Base-by-base conservation (phyloP, 2,329 filamentous ascomycete species). In the Aspergillus oerlinghausenensis region DNA sequence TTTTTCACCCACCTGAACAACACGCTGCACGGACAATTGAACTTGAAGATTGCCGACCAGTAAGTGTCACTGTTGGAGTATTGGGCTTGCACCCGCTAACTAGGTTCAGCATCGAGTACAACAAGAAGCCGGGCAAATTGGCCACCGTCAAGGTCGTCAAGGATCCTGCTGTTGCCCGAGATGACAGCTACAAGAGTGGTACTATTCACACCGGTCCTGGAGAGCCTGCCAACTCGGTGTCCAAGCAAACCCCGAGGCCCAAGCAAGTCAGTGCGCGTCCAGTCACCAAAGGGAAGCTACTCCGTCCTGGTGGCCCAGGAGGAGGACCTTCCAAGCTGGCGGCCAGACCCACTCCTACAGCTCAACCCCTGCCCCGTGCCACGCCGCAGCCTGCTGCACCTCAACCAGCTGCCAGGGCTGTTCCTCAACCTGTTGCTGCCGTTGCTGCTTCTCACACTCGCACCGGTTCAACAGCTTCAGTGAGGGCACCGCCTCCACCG, bases 101-200 rank as follows among this genome's bases (percentile, higher is more conserved):
- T 21, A 48, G 23, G 11, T 26, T 38, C 54, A 82, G 77, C 4
- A 92, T 99, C 65, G 90, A 96, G 71, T 99, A 96, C 75, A 92
- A 93, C 70, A 99, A 97, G 82, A 99, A 99, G 76, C 94, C 94
- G 1, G 90, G 90, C 55, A 99, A 99, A 78, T 83, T 90, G 73
- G 89, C 93, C 54, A 77, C 86, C 5, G 89, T 99, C 69, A 97
- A 97, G 78, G 90, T 90, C 8, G 70, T 96, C 59, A 96, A 96
- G 76, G 94, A 99, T 70, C 87, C 92, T 0, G 84, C 86, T 52
- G 83, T 88, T 52, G 77, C 82, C 3, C 75, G 82, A 52, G 87
- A 87, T 50, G 94, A 99, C 74, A 84, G 86, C 61, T 99, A 99
- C 81, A 99, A 99, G 83, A 97, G 92, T 72, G 87, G 90, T 58